Base-by-base conservation (phyloP, 768 basidiomycete genomes). In the Fomitopsis serialis region DNA sequence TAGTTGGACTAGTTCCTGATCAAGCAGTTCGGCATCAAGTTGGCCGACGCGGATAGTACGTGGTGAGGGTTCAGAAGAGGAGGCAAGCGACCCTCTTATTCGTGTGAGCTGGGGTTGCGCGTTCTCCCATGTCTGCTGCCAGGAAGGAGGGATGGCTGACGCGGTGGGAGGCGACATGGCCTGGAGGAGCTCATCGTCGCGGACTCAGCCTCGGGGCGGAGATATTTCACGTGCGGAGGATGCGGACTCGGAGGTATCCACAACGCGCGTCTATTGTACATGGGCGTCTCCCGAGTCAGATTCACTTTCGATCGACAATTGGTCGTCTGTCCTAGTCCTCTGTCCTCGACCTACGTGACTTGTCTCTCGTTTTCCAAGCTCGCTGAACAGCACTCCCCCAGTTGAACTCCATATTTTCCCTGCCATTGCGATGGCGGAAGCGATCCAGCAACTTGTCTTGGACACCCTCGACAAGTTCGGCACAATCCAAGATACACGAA, bases 21-120 rank as follows among this genome's bases (percentile, higher is more conserved):
- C 96, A 45, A 98, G 78, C 22, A 95, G 76, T 61, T 92, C 87
- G 2, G 95, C 84, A 67, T 98, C 96, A 50, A 98, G 81, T 68
- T 96, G 91, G 8, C 89, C 88, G 45, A 98, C 92, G 42, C 94
- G 88, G 23, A 82, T 73, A 27, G 85, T 71, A n/a, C 85, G 77
- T 24, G 76, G 65, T 45, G 56, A 51, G 23, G 73, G 68, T n/a
- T 64, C 50, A 15, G 65, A 49, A 9, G 63, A 58, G 5, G 68
- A 55, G 21, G 60, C 61, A 22, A 84, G 59, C 12, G 72, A 67
- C 25, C 70, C 66, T 47, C 75, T 72, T 37, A 87, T 77, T 11
- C 73, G 67, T 22, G 72, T 60, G 8, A 92, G 72, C 10, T 63
- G 70, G 25, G 81, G 77, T 56, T 84, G 80, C 4, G 84, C 84